phyloP scores from a whole-genome alignment of 768 basidiomycete genomes.

The Suillus subluteus region DNA sequence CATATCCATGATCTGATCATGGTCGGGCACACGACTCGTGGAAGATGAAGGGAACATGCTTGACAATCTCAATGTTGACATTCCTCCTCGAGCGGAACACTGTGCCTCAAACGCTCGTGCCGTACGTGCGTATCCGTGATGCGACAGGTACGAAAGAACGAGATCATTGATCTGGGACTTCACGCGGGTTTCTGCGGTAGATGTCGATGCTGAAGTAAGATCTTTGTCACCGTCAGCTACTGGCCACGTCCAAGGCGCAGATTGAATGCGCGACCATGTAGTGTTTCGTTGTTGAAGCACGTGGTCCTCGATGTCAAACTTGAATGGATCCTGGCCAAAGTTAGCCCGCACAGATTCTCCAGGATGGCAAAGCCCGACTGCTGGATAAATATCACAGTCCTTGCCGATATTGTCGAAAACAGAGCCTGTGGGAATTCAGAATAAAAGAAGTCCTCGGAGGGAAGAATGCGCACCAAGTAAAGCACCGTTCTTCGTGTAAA shows the following conservation, averaged over 20 bases:
- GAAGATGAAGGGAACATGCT: slow-evolving; percentile 17
- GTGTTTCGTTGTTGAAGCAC: slow-evolving; percentile 69
- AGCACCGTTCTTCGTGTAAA: slow-evolving; percentile 89
- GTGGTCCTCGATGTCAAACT: slow-evolving; percentile 88
- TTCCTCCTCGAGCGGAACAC: slow-evolving; percentile 30
- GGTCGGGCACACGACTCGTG: slow-evolving; percentile 16
- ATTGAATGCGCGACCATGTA: slow-evolving; percentile 70
- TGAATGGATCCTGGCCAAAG: slow-evolving; percentile 86
- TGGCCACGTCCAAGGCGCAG: slow-evolving; percentile 55
- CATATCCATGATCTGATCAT: slow-evolving; percentile 55
- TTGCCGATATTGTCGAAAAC: slow-evolving; percentile 76
- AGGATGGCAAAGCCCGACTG: slow-evolving; percentile 83
- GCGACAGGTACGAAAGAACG: slow-evolving; percentile 78
- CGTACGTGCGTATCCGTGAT: slow-evolving; percentile 81
- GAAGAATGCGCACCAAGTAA: slow-evolving; percentile 54
- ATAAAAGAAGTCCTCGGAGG: slow-evolving; percentile 8
- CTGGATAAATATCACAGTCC: slow-evolving; percentile 73
- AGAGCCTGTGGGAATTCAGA: slow-evolving; percentile 44
- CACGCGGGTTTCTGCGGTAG: slow-evolving; percentile 48
- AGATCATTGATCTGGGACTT: slow-evolving; percentile 71
- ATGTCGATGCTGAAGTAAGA: slow-evolving; percentile 14
- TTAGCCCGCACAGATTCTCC: slow-evolving; percentile 83
- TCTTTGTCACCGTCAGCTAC: slow-evolving; percentile 15
- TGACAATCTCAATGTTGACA: slow-evolving; percentile 5
- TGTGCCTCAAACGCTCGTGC: slow-evolving; percentile 69